Evolutionary conservation across 345 rosid genomes (phyloP), one percentile per base, ranked within the genome.

Genomic region (Heritiera fomes): DNA sequence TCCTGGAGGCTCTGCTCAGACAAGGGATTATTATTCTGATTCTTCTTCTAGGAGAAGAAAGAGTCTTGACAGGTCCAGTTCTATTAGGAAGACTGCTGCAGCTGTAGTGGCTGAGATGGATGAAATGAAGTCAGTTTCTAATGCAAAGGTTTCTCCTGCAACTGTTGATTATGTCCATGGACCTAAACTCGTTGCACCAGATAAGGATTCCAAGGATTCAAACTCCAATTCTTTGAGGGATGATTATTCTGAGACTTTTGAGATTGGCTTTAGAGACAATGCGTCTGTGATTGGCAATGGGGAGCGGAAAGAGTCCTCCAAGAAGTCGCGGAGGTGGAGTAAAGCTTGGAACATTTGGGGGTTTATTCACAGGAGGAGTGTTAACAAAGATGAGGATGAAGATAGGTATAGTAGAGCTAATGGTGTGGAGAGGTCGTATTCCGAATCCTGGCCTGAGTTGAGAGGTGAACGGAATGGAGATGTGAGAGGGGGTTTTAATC

Each of bases 1-100:
- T 49, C 99, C 99, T 28, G 99, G 99, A 43, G 99, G 99, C 45
- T 89, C 94, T 66, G 87, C 80, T 52, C 99, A 97, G 84, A 94
- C 99, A 0, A 84, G 98, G 85, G 98, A 94, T 72, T 97, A 97
- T 69, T 97, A 97, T 82, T 83, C 85, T 3, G 98, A 93, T 85
- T 91, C 98, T 4, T 89, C 92, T 45, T 88, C 98, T 0, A 78
- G 94, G 66, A 82, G 99, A 53, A 53, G 58, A 84, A 94, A 89
- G 89, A 94, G 98, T 73, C 87, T 94, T 8, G 99, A 97, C 40
- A 85, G 97, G 81, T 94, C 90, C 7, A 91, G 79, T 81, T 92
- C 99, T 0, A 86, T 91, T 0, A 85, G 98, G 79, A 97, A 90
- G 84, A 80, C 93, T 1, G 95, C 98, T 0, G 94, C 97, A 0